A percentile compares a stretch with the other conserved stretches of the same genome.
Evolutionary conservation across 306 rosid species (phyloP).

Genomic region (Ammopiptanthus mongolicus): DNA sequence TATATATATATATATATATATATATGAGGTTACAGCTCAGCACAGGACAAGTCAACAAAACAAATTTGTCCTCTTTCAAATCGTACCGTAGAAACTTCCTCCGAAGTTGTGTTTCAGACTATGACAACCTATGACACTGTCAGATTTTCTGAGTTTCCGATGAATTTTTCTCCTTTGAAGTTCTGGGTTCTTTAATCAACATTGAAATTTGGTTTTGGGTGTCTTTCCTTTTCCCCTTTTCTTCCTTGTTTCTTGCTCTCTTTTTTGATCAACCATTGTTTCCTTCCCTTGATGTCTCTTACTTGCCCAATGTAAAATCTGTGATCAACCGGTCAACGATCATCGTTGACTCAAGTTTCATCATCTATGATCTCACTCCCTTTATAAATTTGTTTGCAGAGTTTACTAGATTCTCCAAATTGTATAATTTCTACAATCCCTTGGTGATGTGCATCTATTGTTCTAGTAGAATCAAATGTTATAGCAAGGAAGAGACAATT

Average conservation of each 20-base stretch:
- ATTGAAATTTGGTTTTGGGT: constrained; percentile 6
- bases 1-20: no score
- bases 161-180: not conserved
- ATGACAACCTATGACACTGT: constrained; percentile 15
- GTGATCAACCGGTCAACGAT: constrained; percentile 13
- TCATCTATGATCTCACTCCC: not conserved
- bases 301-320: not conserved
- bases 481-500: not conserved
- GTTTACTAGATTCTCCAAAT: not conserved
- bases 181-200: not conserved
- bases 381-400: not conserved
- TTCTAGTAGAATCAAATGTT: not conserved
- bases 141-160: not conserved
- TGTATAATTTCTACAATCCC: not conserved
- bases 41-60: not conserved
- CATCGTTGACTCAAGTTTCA: not conserved
- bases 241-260: not conserved
- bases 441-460: not conserved
- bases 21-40: constrained; percentile 15
- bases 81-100: not conserved
- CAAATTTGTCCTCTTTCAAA: not conserved
- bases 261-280: not conserved
- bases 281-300: no score
- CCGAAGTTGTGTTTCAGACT: not conserved
- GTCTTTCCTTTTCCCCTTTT: not conserved